Base-by-base conservation (phyloP, 208 protist species). In the Crithidia expoeki region DNA sequence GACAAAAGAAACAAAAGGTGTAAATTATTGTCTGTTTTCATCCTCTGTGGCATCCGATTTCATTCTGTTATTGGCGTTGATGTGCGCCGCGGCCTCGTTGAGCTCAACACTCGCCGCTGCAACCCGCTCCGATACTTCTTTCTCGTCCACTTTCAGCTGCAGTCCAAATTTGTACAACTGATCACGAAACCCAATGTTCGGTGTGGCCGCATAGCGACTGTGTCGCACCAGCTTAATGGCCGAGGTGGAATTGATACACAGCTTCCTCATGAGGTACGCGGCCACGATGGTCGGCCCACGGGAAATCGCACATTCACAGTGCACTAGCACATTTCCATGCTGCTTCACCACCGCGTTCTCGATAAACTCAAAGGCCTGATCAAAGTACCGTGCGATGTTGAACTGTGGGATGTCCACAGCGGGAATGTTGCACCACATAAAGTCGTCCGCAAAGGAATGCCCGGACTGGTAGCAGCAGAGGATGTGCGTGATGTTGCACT, bases 241-340 rank as follows among this genome's bases (percentile, higher is more conserved):
- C 50, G 67, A 72, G 2, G 40, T 62, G 10, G 88, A 75, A 23
- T 68, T 58, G n/a, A 96, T 28, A 17, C 80, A 60, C 36, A 94
- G 59, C 71, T 91, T 92, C 19, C 80, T 76, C 17, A 96, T 90
- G 14, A 96, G 61, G 78, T 94, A 94, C 16, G 91, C 83, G 0
- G 82, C 79, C 1, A 86, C 79, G 71, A 94, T 75, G 27, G 85
- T 90, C 25, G 91, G 86, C 6, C 86, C 88, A 32, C 91, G 84
- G 1, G 88, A 94, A 59, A 96, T 96, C 46, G 88, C 91, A 4
- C 86, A 88, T 0, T 88, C 91, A 58, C 91, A 96, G 65, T 96
- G 91, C 52, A 96, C 86, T 7, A 93, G 74, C 21, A 96, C 86
- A 0, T 56, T 80, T 9, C 79, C 83, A 36, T 77, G 74, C n/a